Conservation (phyloP, 192 early-diverging fungal genomes). For the Backusella westeae region DNA sequence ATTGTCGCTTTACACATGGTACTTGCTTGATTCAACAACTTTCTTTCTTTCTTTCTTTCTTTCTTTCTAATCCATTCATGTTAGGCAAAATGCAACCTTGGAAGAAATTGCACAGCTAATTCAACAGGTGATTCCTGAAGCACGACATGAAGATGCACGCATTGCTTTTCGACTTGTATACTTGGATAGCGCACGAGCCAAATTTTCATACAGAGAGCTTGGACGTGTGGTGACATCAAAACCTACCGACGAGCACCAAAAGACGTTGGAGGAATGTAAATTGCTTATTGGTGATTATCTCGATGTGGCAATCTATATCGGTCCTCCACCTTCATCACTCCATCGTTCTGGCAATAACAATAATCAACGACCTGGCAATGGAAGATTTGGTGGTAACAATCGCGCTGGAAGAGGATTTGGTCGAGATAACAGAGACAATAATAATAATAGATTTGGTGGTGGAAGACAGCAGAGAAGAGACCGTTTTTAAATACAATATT, state of each 20-base stretch:
- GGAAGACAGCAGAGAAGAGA: conserved; percentile 10
- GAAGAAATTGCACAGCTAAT: conserved; percentile 57
- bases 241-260: conserved; percentile 36
- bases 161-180: conserved; percentile 52
- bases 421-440: not conserved
- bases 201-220: conserved; percentile 40
- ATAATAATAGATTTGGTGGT: conserved; percentile 7
- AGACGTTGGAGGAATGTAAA: conserved; percentile 48
- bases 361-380: not conserved
- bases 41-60: not conserved
- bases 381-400: not conserved
- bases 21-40: not conserved
- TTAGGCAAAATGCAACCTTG: conserved; percentile 61
- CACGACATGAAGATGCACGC: conserved; percentile 36
- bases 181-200: conserved; percentile 36
- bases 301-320: conserved; percentile 47
- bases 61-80: not conserved
- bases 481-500: not conserved
- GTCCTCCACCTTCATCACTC: conserved; percentile 16
- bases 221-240: conserved; percentile 36
- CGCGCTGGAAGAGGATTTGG: conserved; percentile 3
- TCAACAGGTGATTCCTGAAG: conserved; percentile 40
- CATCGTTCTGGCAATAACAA: not conserved
- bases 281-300: conserved; percentile 62
- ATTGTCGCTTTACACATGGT: conserved; percentile 59